Conservation (phyloP, 139 green algal genomes). For the Chlorella sp. region DNA sequence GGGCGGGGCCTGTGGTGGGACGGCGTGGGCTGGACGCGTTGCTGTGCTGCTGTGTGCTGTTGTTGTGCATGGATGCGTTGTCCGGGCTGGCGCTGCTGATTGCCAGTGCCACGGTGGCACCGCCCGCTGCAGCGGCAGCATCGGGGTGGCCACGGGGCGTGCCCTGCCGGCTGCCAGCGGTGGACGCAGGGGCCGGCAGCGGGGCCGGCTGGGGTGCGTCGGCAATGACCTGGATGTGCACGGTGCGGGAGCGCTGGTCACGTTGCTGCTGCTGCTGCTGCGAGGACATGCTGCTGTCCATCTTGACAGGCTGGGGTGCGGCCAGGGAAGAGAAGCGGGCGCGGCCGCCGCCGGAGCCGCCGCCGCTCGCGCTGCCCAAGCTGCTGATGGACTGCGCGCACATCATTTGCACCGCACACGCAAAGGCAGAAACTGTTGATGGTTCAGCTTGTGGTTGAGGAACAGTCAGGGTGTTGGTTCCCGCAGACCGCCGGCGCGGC, state of each 20-base stretch:
- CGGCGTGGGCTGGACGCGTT: too few relatives aligned
- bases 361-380: background rate
- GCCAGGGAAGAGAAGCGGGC: background rate
- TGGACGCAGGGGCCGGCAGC: too few relatives aligned
- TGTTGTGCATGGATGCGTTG: background rate
- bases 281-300: too few relatives aligned
- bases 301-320: too few relatives aligned
- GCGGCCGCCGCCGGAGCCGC: too few relatives aligned
- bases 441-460: too few relatives aligned
- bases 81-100: background rate
- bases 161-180: background rate
- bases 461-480: background rate
- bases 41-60: background rate
- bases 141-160: too few relatives aligned
- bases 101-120: background rate
- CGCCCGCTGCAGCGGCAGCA: background rate
- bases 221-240: background rate
- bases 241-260: background rate
- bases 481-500: background rate
- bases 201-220: background rate
- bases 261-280: background rate
- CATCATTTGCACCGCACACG: too few relatives aligned
- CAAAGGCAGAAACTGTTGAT: too few relatives aligned
- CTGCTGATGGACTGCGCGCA: background rate
- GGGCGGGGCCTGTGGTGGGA: too few relatives aligned